Conservation (phyloP, 2,329 filamentous ascomycete species). For the Sphaerostilbella broomeana region DNA sequence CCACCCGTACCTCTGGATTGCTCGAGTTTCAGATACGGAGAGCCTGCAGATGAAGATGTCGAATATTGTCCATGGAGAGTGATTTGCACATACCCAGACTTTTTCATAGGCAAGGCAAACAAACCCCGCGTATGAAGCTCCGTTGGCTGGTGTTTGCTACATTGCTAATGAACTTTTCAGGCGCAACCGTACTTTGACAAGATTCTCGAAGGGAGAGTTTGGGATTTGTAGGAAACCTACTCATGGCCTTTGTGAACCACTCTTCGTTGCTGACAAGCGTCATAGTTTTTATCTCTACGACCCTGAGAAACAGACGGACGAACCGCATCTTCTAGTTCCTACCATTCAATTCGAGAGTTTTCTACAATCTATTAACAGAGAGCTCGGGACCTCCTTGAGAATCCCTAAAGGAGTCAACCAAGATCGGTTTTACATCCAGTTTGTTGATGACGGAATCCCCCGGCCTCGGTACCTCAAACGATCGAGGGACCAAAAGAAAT, state of each 20-base stretch:
- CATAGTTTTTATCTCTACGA: constrained; percentile 61
- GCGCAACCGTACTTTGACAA: constrained; percentile 46
- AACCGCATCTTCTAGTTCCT: constrained; percentile 61
- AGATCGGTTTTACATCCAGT: constrained; percentile 54
- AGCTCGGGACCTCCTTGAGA: constrained; percentile 45
- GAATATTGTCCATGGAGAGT: constrained; percentile 46
- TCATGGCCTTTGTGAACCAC: not conserved
- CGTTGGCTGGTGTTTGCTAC: not conserved
- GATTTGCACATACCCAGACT: constrained; percentile 51
- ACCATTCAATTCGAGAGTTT: constrained; percentile 59
- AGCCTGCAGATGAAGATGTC: constrained; percentile 21
- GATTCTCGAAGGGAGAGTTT: constrained; percentile 54
- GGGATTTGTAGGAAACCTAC: constrained; percentile 60
- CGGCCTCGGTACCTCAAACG: constrained; percentile 62
- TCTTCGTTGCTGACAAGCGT: not conserved
- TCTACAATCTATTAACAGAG: constrained; percentile 56
- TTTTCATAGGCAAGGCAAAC: constrained; percentile 51
- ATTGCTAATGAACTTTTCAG: constrained; percentile 23
- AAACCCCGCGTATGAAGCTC: constrained; percentile 34
- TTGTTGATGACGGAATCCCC: constrained; percentile 52
- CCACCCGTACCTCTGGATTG: constrained; percentile 16
- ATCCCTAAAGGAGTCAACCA: constrained; percentile 50
- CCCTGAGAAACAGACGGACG: constrained; percentile 36
- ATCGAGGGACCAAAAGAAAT: constrained; percentile 36
- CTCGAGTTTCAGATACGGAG: constrained; percentile 19